These are phyloP conservation scores for Yarrowia deformans DNA, from an alignment of 805 yeast genomes.

Conservation along the genomic window DNA sequence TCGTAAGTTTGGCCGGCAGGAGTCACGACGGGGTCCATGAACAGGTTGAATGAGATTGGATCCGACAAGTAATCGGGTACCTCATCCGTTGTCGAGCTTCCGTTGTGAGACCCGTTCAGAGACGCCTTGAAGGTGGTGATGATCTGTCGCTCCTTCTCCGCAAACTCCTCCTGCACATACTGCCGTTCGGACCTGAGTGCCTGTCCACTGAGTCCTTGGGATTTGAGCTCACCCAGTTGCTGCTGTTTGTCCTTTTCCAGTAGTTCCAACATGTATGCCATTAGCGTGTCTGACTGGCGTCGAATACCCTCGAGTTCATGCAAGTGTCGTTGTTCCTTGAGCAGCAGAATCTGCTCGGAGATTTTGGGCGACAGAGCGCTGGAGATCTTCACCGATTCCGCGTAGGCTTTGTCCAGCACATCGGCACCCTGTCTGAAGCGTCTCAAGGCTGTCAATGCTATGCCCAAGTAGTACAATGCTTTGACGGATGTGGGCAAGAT, in stretches of 20 bases:
- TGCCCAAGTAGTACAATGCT: conserved; percentile 21
- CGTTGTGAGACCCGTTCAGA: neutral
- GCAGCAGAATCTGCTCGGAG: conserved; percentile 21
- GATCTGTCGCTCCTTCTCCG: conserved; percentile 1
- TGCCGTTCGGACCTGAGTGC: neutral
- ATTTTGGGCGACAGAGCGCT: conserved; percentile 29
- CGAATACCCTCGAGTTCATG: neutral
- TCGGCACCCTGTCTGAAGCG: conserved; percentile 26
- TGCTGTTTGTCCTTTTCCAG: conserved; percentile 7
- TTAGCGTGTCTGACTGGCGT: conserved; percentile 8
- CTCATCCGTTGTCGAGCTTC: conserved; percentile 41
- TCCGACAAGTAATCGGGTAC: conserved; percentile 54
- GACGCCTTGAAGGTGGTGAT: neutral
- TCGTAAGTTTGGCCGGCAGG: conserved; percentile 57
- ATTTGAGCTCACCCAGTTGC: conserved; percentile 3
- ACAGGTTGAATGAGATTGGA: conserved; percentile 54
- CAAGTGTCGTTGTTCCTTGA: conserved; percentile 18
- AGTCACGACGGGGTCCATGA: conserved; percentile 56
- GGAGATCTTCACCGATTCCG: conserved; percentile 21
- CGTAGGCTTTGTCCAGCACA: conserved; percentile 17
- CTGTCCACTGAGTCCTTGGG: neutral
- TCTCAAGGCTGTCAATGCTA: conserved; percentile 14
- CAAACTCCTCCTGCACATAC: conserved; percentile 10
- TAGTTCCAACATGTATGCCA: conserved; percentile 7
- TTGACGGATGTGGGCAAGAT: conserved; percentile 14